Conservation (phyloP, 192 early-diverging fungal species). For the Backusella psychrophila region DNA sequence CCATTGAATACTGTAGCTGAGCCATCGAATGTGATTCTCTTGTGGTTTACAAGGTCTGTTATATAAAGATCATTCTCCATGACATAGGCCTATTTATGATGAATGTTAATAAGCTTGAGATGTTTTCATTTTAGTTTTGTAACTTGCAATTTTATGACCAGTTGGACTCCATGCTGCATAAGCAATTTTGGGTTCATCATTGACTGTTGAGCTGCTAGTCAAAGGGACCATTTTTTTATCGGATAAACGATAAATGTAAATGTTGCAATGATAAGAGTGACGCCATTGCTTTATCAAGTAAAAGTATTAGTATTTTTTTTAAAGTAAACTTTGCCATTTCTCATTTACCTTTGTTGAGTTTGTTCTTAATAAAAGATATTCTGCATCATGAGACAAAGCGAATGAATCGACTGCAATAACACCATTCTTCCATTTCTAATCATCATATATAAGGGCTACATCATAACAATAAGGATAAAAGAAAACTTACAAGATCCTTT, state of each 20-base stretch:
- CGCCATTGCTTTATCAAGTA: conserved; percentile 63
- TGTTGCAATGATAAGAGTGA: conserved; percentile 81
- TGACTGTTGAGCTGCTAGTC: conserved; percentile 33
- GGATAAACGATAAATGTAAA: conserved; percentile 72
- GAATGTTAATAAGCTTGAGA: neutral
- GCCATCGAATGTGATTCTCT: conserved; percentile 84
- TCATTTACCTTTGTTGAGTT: conserved; percentile 44
- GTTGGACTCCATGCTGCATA: conserved; percentile 77
- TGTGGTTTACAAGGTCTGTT: conserved; percentile 63
- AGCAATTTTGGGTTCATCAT: conserved; percentile 52
- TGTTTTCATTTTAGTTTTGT: neutral
- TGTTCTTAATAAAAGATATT: conserved; percentile 75
- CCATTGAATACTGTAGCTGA: conserved; percentile 84
- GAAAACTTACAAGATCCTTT: conserved; percentile 20
- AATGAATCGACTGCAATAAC: conserved; percentile 18
- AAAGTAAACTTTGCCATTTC: neutral
- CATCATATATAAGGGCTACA: neutral
- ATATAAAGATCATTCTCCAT: conserved; percentile 88
- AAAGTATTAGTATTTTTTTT: neutral
- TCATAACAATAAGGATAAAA: too few species aligned
- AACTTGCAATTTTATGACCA: conserved; percentile 61
- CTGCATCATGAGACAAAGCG: conserved; percentile 72
- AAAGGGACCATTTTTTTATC: conserved; percentile 61
- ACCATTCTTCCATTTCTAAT: conserved; percentile 6
- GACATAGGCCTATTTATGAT: conserved; percentile 61